Evolutionary conservation across 805 yeast species (phyloP).

Genomic region (Wickerhamiella bombiphila): DNA sequence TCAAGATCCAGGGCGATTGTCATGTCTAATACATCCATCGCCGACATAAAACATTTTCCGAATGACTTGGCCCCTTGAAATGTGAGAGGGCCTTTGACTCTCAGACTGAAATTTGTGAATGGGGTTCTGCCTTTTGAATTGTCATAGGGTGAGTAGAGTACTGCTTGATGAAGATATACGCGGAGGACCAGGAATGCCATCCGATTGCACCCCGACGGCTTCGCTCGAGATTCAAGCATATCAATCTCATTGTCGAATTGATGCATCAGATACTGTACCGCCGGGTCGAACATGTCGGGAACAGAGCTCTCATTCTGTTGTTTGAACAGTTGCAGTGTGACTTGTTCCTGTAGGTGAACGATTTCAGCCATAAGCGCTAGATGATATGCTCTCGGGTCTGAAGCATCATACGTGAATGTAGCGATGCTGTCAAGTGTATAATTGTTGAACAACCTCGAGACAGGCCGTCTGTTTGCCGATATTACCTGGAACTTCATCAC

Average conservation of each 20-base stretch:
- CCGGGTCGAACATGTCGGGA: constrained; percentile 24
- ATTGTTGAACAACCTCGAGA: constrained; percentile 32
- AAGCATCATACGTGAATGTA: constrained; percentile 19
- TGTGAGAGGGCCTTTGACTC: constrained; percentile 15
- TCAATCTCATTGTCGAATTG: constrained; percentile 39
- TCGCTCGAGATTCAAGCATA: constrained; percentile 14
- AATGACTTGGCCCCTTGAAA: constrained; percentile 19
- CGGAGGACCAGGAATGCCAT: constrained; percentile 39
- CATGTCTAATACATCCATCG: constrained; percentile 15
- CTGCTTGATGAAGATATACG: constrained; percentile 31
- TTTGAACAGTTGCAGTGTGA: constrained; percentile 26
- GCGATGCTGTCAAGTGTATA: constrained; percentile 48
- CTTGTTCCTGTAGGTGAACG: constrained; percentile 38
- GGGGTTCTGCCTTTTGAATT: constrained; percentile 22
- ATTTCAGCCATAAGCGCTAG: constrained; percentile 34
- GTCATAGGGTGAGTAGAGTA: constrained; percentile 17
- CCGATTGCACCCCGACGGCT: not conserved
- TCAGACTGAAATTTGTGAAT: constrained; percentile 24
- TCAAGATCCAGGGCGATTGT: constrained; percentile 21
- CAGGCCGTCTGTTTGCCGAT: constrained; percentile 48
- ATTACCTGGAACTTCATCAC: constrained; percentile 20
- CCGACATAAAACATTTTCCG: constrained; percentile 16
- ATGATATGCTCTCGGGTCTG: constrained; percentile 4
- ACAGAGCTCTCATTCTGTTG: constrained; percentile 30
- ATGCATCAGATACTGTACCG: constrained; percentile 28